Base-by-base conservation (phyloP, 176 grass and related monocot species). In the Paspalum notatum region DNA sequence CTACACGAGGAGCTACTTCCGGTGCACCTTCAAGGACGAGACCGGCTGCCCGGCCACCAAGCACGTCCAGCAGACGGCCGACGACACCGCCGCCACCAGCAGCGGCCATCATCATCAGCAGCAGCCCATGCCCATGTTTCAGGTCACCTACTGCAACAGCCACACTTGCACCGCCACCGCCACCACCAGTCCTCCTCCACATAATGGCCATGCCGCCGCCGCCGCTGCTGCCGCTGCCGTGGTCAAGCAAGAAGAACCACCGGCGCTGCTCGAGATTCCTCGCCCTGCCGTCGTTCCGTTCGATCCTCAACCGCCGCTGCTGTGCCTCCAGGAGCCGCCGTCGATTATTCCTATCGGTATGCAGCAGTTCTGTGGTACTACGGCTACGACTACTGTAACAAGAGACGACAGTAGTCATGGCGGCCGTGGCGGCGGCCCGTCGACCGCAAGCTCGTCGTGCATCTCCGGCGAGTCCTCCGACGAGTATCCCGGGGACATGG, bases 1-100 rank as follows among this genome's bases (percentile, higher is more conserved):
- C 2, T 62, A 42, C 68, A 42, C 80, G 0, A 73, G 68, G 68
- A 77, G 75, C 59, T 77, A 77, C 44, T 64, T 63, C 75, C 63
- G 75, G 59, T 77, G 75, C 8, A 77, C 59, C 9, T 78, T 65
- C 60, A 78, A 38, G 61, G 26, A 39, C 5, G 59, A 65, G 26
- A 51, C 20, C 0, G 75, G 75, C 0, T 78, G 60, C 60, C 10
- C 6, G 17, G 75, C 75, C 11, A 64, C 26, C 7, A 78, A 65
- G 60, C 26, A 65, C 13, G 18, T 78, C 75, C 60, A 78, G 45
- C 75, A 78, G 9, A 15, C 39, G 18, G 45, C 51, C 40, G 40
- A 42, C 40, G 40, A 42, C 40, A 42, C 6, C 42, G 6, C 42
- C 42, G 1, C 2, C 32, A 32, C 2, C 26, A 50, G 5, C 44